Evolutionary conservation across 768 basidiomycete species (phyloP), one percentile per base, ranked within the genome.

Genomic region (Psilocybe cyanescens): DNA sequence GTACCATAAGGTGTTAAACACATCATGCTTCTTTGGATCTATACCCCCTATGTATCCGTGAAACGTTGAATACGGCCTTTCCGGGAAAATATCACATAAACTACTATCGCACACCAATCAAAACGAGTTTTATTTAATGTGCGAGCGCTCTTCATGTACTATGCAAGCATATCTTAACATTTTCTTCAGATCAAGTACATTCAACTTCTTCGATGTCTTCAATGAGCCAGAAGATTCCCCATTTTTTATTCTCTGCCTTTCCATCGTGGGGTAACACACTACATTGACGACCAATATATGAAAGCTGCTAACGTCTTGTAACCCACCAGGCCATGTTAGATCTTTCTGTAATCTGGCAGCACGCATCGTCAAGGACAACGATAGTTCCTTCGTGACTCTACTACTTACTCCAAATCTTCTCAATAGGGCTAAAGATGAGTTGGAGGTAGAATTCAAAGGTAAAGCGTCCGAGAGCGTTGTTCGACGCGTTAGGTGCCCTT

Each of bases 341-440:
- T 50, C 61, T 3, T 62, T 62, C 31, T 62, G 61, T 33, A 58
- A 58, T 39, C 41, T 58, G 12, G 61, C 61, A 14, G 57, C 61
- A 5, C 61, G 61, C 39, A 44, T 62, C 3, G 57, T 62, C 3
- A 62, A 58, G n/a, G 61, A 62, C 19, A n/a, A 54, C n/a, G 45
- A 53, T n/a, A 53, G 58, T 39, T 29, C 58, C 11, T 45, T 58
- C n/a, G 11, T 62, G 17, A 62, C 61, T 9, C 35, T 62, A 31
- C 14, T 58, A 12, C 12, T 62, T 28, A 29, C 57, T 4, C 57
- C 61, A 6, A 53, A 46, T 8, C 24, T 58, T 1, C 30, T 62
- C 14, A 28, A 24, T 4, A 58, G 53, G 37, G 61, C 57, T 1
- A 31, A 55, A n/a, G n/a, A 35, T 35, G 61, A 62, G 17, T 28